Evolutionary conservation across 2,329 filamentous ascomycete genomes (phyloP), one percentile per base, ranked within the genome.

Genomic region (Diplodia intermedia): DNA sequence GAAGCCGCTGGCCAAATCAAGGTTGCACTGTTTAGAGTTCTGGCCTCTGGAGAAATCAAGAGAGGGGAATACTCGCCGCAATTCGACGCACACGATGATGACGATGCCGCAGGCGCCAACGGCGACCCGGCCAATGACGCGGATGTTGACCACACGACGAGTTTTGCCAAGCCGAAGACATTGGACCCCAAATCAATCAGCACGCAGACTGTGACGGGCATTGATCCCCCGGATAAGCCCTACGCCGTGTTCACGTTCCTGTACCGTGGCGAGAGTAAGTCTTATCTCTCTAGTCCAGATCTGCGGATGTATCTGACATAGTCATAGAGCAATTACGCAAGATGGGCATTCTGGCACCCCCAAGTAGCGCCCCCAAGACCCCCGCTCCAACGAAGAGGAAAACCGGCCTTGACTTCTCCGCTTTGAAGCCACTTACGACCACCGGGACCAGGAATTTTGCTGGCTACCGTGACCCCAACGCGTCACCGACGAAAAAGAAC

Each of bases 1-100:
- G 95, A 98, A 83, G 93, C 95, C 12, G 91, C 95, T 5, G 95
- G 95, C 11, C 95, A 99, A 81, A 99, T 99, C 83, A 98, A 98
- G 81, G 93, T 99, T 20, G 93, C 94, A 70, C 89, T 99, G 82
- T 98, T 97, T 80, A 89, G 95, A 33, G 95, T 99, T 9, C 84
- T 98, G 55, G 95, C 95, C 1, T 97, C 93, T 7, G 95, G 95
- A 15, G 95, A 98, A 79, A 97, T 99, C 77, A 98, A 97, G 82
- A 92, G 94, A 76, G 95, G 95, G 71, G 95, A 99, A 80, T 99
- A 98, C 79, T 97, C 94, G 1, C 95, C 95, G 14, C 95, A 98
- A 75, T 98, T 98, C 71, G 94, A 97, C 78, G 94, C 94, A 2
- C 93, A 98, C 74, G 95, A 98, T 75, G 94, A 97, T 71, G 94